Evolutionary conservation across 805 yeast species (phyloP).

Genomic region (Myxozyma vanderwaltii): DNA sequence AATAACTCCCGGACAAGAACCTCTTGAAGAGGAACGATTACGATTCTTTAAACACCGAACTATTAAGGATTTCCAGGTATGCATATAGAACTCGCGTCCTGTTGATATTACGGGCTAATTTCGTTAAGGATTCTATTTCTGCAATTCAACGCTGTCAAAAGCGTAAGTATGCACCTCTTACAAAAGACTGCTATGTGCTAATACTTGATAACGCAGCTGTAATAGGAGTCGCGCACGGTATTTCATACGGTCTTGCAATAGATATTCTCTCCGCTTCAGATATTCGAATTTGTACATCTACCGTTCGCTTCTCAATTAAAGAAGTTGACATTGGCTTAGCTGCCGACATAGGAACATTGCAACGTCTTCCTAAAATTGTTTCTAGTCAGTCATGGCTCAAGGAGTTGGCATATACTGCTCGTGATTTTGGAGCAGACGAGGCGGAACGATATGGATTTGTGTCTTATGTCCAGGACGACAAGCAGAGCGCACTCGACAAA

Average conservation of each 20-base stretch:
- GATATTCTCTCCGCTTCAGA: conserved; percentile 64
- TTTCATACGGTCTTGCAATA: conserved; percentile 64
- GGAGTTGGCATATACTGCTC: conserved; percentile 66
- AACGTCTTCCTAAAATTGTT: conserved; percentile 59
- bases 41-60: conserved; percentile 43
- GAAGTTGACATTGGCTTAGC: conserved; percentile 75
- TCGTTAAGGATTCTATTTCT: conserved; percentile 13
- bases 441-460: conserved; percentile 61
- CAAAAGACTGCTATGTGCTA: no score
- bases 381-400: conserved; percentile 59
- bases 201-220: conserved; percentile 47
- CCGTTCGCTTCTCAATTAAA: conserved; percentile 58
- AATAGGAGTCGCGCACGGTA: conserved; percentile 67
- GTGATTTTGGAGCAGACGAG: conserved; percentile 54
- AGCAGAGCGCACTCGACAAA: conserved; percentile 52
- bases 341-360: conserved; percentile 79
- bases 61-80: conserved; percentile 59
- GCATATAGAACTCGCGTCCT: conserved; percentile 28
- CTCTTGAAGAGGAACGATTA: conserved; percentile 32
- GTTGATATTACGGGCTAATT: not conserved
- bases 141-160: conserved; percentile 32
- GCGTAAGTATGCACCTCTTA: conserved; percentile 13
- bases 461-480: conserved; percentile 50
- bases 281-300: conserved; percentile 58
- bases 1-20: conserved; percentile 33